These are phyloP conservation scores for Morella rubra DNA, from an alignment of 306 rosid genomes.

Conservation along the genomic window DNA sequence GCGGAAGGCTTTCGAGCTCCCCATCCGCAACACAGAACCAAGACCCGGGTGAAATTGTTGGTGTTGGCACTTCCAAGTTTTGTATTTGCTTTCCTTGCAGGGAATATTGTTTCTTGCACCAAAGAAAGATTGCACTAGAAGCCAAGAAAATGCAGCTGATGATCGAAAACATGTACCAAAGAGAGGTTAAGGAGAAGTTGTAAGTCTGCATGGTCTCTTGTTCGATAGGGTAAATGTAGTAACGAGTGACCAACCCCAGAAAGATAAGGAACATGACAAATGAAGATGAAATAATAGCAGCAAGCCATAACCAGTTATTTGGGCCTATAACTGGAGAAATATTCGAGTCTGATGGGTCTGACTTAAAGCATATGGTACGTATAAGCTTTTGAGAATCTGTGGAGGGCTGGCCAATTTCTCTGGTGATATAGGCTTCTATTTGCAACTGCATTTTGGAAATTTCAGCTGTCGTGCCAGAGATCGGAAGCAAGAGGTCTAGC, in stretches of 20 bases:
- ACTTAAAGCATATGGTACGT: constrained; percentile 37
- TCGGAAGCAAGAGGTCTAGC: constrained; percentile 48
- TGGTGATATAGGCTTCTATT: constrained; percentile 48
- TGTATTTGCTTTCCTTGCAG: constrained; percentile 19
- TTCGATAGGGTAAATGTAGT: constrained; percentile 43
- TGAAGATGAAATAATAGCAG: constrained; percentile 39
- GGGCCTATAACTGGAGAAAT: constrained; percentile 33
- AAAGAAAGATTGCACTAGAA: too few species aligned
- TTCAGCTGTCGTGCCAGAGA: constrained; percentile 16
- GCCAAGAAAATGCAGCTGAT: too few species aligned
- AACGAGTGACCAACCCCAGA: constrained; percentile 39
- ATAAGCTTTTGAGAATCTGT: constrained; percentile 22
- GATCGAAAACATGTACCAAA: too few species aligned
- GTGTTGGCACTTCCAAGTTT: constrained; percentile 22
- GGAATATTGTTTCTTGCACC: constrained; percentile 24
- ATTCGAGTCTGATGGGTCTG: constrained; percentile 37
- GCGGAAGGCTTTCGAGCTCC: constrained; percentile 46
- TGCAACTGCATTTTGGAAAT: constrained; percentile 29
- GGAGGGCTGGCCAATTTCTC: constrained; percentile 32
- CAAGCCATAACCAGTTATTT: constrained; percentile 46
- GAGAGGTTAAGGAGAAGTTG: too few species aligned
- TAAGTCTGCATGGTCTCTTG: too few species aligned
- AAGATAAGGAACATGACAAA: constrained; percentile 38
- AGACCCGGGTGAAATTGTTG: constrained; percentile 24
- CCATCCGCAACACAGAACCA: constrained; percentile 25